These are phyloP conservation scores for Hylodesmum podocarpum DNA, from an alignment of 306 rosid genomes.

Conservation along the genomic window DNA sequence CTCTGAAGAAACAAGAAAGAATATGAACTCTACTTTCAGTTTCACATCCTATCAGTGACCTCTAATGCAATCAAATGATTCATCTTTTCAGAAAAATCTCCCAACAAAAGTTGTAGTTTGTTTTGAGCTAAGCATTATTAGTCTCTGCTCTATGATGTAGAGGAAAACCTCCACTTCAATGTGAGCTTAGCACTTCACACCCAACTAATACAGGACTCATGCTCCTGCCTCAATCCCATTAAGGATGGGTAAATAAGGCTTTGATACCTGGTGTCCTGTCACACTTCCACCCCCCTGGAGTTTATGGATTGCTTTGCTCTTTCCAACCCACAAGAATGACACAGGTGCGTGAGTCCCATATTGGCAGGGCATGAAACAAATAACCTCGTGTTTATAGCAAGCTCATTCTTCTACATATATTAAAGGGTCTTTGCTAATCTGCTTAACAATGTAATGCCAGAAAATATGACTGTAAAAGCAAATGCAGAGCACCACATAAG, in stretches of 20 bases:
- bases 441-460: constrained; percentile 3
- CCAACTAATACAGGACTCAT: not conserved
- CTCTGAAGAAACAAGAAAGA: not conserved
- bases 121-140: not conserved
- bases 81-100: not conserved
- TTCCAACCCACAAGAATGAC: not conserved
- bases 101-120: not conserved
- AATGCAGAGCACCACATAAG: not conserved
- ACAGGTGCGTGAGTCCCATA: not conserved
- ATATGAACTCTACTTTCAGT: constrained; percentile 11
- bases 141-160: not conserved
- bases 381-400: not conserved
- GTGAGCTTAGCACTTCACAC: not conserved
- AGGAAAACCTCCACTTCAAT: not conserved
- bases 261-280: not conserved
- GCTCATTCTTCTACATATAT: not conserved
- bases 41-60: not conserved
- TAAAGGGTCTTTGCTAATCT: not conserved
- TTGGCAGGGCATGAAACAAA: not conserved
- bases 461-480: not conserved
- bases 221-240: not conserved
- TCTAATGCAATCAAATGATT: not conserved
- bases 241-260: not conserved
- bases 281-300: not conserved
- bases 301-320: not conserved